A percentile compares a stretch with the other conserved stretches of the same genome.
Conservation (phyloP, 169 alveolate genomes). For the Besnoitia besnoiti region DNA sequence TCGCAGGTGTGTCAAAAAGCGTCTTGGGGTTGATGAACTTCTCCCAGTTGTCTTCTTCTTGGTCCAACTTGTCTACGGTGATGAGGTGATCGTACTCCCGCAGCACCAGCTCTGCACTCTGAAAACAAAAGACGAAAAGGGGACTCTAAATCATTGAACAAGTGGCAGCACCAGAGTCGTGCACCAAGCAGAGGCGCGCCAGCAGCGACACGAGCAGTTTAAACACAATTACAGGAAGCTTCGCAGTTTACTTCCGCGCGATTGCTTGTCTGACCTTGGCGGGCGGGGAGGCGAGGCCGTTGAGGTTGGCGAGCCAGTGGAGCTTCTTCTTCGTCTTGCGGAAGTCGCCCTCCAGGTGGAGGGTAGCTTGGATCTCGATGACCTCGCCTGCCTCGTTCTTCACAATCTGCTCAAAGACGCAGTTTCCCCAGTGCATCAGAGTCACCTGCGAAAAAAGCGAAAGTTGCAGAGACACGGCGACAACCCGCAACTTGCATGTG, state of each 20-base stretch:
- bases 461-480: neutral
- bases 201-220: neutral
- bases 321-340: constrained; percentile 91
- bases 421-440: constrained; percentile 97
- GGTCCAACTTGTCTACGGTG: constrained; percentile 91
- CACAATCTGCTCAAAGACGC: constrained; percentile 81
- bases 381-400: constrained; percentile 74
- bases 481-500: neutral
- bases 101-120: constrained; percentile 73
- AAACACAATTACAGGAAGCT: neutral
- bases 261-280: neutral
- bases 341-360: constrained; percentile 88
- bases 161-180: too few species aligned
- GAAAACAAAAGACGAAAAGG: neutral
- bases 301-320: constrained; percentile 88
- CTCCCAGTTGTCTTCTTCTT: constrained; percentile 88
- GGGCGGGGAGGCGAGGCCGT: constrained; percentile 57
- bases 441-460: constrained; percentile 80
- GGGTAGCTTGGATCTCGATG: constrained; percentile 76
- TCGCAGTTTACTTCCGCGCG: neutral
- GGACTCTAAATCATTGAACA: too few species aligned
- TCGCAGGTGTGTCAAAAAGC: constrained; percentile 72
- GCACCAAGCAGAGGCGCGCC: neutral
- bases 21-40: constrained; percentile 83
- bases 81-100: constrained; percentile 95